Evolutionary conservation across 768 basidiomycete genomes (phyloP), one percentile per base, ranked within the genome.

Genomic region (Rhizopogon vesiculosus): DNA sequence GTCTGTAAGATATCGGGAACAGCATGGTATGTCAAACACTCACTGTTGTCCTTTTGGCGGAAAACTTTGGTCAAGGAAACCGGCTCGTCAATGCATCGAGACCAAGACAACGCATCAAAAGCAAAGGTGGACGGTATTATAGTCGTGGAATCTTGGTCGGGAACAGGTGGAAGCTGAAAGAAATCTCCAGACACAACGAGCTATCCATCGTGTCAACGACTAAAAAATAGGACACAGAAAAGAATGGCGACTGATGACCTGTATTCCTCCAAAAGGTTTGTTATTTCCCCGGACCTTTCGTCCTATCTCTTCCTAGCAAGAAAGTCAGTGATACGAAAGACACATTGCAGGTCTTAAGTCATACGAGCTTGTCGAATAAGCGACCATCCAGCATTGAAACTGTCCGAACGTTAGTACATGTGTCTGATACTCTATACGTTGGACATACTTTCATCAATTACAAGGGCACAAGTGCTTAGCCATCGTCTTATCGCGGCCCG

Each of bases 331-430:
- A 15, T 9, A 15, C 25, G n/a, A 25, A 9, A 18, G 25, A 25
- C 4, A 1, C 43, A 64, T 62, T 54, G 71, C 69, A 69, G 10
- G 69, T 70, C 15, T 71, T 66, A 76, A 16, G 66, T 73, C 57
- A 62, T 54, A 83, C 84, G 61, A 91, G 70, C 66, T 88, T 91
- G 66, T 91, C 86, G 53, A 89, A 89, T 1, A 86, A 63, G 9
- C 66, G 65, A 0, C 80, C 87, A 55, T 91, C 86, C 42, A 91
- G 72, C 89, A 92, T 91, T 0, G 87, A 90, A 38, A 91, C 88
- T 84, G 28, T 38, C 19, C 41, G 74, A 42, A 16, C 45, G 55
- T 42, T 31, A 45, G 15, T 42, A 28, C 43, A 35, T 22, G 19
- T 8, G 8, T 16, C 40, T 46, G 19, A 45, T 13, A 48, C 15